A percentile compares a stretch with the other conserved stretches of the same genome.
phyloP scores from a whole-genome alignment of 148 eudicot genomes.

The Silene latifolia region DNA sequence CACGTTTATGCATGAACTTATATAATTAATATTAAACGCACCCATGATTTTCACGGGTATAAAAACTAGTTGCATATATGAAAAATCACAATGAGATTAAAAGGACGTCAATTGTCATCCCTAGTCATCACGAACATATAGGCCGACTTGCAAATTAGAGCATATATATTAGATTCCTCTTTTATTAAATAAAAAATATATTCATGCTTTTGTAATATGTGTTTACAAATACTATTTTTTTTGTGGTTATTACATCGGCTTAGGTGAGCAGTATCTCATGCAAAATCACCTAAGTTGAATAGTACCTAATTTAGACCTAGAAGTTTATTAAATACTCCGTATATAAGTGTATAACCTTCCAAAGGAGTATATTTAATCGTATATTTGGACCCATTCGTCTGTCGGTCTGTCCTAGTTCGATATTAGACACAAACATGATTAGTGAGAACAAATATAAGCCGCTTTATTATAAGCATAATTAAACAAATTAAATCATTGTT shows the following conservation, averaged over 20 bases:
- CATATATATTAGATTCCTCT: too few relatives aligned
- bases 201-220: too few relatives aligned
- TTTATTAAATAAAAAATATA: too few relatives aligned
- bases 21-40: too few relatives aligned
- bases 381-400: not conserved
- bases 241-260: not conserved
- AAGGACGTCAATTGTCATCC: too few relatives aligned
- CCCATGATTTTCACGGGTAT: too few relatives aligned
- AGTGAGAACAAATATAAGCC: not conserved
- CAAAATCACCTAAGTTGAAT: conserved; percentile 10
- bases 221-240: not conserved
- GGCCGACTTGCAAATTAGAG: too few relatives aligned
- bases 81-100: too few relatives aligned
- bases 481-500: not conserved
- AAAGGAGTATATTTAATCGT: not conserved
- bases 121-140: too few relatives aligned
- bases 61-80: too few relatives aligned
- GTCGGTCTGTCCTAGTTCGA: too few relatives aligned
- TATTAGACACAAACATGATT: not conserved
- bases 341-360: not conserved
- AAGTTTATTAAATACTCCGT: not conserved
- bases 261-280: conserved; percentile 3
- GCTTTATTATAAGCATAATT: not conserved
- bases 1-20: too few relatives aligned
- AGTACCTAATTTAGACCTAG: not conserved